A percentile compares a stretch with the other conserved stretches of the same genome.
Evolutionary conservation across 352 stramenopile genomes (phyloP).

Genomic region (Phytophthora gonapodyides): DNA sequence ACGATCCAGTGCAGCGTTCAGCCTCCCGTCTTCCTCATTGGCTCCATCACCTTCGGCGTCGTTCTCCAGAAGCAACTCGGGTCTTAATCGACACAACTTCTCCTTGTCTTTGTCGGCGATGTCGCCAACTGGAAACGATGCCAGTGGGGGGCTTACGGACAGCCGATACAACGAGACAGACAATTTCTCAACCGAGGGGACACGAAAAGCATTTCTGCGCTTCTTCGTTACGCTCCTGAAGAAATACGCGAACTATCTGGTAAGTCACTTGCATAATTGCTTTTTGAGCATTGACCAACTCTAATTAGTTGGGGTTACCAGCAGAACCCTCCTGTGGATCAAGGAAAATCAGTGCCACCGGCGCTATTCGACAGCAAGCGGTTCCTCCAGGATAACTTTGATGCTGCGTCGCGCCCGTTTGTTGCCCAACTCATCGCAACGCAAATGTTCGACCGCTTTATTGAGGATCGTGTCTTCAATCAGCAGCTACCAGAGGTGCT

Average conservation of each 20-base stretch:
- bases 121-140: slow-evolving; percentile 34
- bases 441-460: slow-evolving; percentile 88
- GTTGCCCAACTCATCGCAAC: slow-evolving; percentile 65
- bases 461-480: slow-evolving; percentile 77
- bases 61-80: slow-evolving; percentile 33
- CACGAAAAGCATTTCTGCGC: slow-evolving; percentile 76
- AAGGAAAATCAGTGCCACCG: slow-evolving; percentile 39
- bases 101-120: slow-evolving; percentile 35
- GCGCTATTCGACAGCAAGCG: slow-evolving; percentile 64
- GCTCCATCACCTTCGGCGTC: slow-evolving; percentile 33
- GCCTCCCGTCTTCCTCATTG: slow-evolving; percentile 36
- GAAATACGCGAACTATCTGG: slow-evolving; percentile 80
- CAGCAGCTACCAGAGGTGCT: slow-evolving; percentile 67
- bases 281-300: not conserved
- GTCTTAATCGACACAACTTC: slow-evolving; percentile 41
- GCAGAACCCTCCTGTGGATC: slow-evolving; percentile 32
- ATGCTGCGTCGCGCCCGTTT: slow-evolving; percentile 63
- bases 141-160: slow-evolving; percentile 53
- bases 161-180: slow-evolving; percentile 73
- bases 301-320: slow-evolving; percentile 13
- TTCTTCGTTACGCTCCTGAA: slow-evolving; percentile 85
- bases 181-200: slow-evolving; percentile 65
- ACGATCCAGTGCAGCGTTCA: slow-evolving; percentile 52
- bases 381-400: slow-evolving; percentile 74
- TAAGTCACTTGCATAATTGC: slow-evolving; percentile 28